Percentiles rank a stretch among this genome's conserved stretches.
Evolutionary conservation across 306 rosid genomes (phyloP).

Genomic region (Trifolium repens): DNA sequence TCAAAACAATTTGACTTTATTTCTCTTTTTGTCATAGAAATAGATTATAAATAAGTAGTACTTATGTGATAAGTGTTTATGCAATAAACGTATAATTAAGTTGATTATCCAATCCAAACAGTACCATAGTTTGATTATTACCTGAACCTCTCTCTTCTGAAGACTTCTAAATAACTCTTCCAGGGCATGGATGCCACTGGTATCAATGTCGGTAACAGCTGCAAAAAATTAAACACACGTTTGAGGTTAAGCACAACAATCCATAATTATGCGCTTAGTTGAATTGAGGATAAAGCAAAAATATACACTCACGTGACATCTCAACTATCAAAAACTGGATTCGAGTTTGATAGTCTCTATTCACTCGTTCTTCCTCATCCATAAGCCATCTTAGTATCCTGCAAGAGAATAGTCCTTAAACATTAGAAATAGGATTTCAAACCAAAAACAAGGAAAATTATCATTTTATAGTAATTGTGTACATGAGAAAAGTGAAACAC

Average conservation of each 20-base stretch:
- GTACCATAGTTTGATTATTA: slow-evolving; percentile 36
- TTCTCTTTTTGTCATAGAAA: too few species aligned
- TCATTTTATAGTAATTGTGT: neutral
- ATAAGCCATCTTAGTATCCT: slow-evolving; percentile 89
- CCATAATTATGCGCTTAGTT: neutral
- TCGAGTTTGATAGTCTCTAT: slow-evolving; percentile 50
- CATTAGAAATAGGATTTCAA: neutral
- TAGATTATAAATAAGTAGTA: neutral
- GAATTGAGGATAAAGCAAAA: neutral
- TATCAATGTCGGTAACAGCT: slow-evolving; percentile 96
- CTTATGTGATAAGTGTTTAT: neutral
- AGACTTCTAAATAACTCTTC: slow-evolving; percentile 82
- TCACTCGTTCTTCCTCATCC: slow-evolving; percentile 74
- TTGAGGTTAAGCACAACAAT: slow-evolving; percentile 1
- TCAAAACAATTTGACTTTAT: too few species aligned
- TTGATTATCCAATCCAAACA: neutral
- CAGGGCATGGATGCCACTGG: slow-evolving; percentile 94
- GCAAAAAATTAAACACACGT: slow-evolving; percentile 35
- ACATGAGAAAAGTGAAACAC: neutral
- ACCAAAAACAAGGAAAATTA: neutral
- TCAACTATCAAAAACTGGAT: slow-evolving; percentile 80
- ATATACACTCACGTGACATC: slow-evolving; percentile 81
- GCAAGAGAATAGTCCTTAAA: slow-evolving; percentile 44
- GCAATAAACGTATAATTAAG: neutral
- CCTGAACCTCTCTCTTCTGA: slow-evolving; percentile 82